Percentiles rank a stretch among this genome's conserved stretches.
Conservation (phyloP, 176 grass and related monocot species). For the Themeda triandra region DNA sequence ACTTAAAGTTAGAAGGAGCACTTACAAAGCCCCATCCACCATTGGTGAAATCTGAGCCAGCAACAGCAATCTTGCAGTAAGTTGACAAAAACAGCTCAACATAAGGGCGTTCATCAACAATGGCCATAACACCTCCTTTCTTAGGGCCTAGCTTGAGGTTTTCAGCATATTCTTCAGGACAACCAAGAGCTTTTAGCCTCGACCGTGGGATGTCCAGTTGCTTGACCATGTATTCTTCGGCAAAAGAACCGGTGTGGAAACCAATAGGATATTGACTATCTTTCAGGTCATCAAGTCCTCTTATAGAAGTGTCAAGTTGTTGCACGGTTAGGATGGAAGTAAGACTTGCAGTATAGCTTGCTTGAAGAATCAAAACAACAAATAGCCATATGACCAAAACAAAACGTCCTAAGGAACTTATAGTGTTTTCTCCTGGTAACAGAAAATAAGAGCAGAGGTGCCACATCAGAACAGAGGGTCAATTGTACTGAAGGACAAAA, state of each 20-base stretch:
- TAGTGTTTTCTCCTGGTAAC: conserved; percentile 68
- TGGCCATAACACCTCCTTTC: conserved; percentile 75
- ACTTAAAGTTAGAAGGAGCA: neutral
- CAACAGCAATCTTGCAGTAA: conserved; percentile 70
- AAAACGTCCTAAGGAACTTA: conserved; percentile 73
- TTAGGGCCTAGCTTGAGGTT: conserved; percentile 65
- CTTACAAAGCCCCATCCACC: conserved; percentile 98
- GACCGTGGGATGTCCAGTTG: conserved; percentile 68
- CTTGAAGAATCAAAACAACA: conserved; percentile 94
- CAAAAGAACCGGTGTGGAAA: conserved; percentile 84
- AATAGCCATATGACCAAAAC: conserved; percentile 95
- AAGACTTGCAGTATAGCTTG: conserved; percentile 95
- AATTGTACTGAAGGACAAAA: conserved; percentile 5
- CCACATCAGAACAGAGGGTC: conserved; percentile 5
- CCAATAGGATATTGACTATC: conserved; percentile 66
- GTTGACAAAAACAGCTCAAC: conserved; percentile 67
- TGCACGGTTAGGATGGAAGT: conserved; percentile 96
- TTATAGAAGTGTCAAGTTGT: conserved; percentile 75
- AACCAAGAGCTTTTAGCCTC: conserved; percentile 68
- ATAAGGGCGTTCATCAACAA: conserved; percentile 85
- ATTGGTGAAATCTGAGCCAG: conserved; percentile 90
- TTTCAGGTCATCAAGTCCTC: conserved; percentile 71
- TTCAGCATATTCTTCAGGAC: conserved; percentile 59
- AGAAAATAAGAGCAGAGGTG: conserved; percentile 2
- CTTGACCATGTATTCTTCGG: conserved; percentile 80